phyloP scores from a whole-genome alignment of 2,329 filamentous ascomycete species.

The Alternaria hordeiaustralica region DNA sequence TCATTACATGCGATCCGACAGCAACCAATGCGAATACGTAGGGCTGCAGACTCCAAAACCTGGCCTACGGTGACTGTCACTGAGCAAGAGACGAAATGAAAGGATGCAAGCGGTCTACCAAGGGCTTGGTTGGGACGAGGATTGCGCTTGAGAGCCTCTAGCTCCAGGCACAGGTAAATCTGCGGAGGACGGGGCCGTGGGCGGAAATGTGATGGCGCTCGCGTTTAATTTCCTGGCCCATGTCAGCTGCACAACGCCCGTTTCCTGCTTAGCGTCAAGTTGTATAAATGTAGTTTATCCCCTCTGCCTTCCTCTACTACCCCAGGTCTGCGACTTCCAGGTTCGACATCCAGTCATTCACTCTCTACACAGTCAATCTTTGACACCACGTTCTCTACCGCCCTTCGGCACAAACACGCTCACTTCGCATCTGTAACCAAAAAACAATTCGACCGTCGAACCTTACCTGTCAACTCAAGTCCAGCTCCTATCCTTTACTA shows the following conservation, averaged over 20 bases:
- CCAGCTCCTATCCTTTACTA: conserved; percentile 13
- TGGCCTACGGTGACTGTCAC: conserved; percentile 4
- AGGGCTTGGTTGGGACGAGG: conserved; percentile 19
- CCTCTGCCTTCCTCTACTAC: conserved; percentile 23
- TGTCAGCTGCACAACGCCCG: conserved; percentile 21
- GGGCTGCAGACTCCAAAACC: conserved; percentile 19
- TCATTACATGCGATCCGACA: conserved; percentile 5
- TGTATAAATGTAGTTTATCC: conserved; percentile 37
- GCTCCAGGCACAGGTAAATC: conserved; percentile 31
- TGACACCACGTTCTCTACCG: conserved; percentile 42
- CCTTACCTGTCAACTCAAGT: conserved; percentile 19
- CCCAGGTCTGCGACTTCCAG: conserved; percentile 46
- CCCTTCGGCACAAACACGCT: conserved; percentile 37
- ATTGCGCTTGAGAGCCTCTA: conserved; percentile 25
- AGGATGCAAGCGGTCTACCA: conserved; percentile 31
- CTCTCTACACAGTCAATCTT: conserved; percentile 37
- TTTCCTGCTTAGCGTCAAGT: conserved; percentile 15
- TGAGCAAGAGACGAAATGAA: conserved; percentile 28
- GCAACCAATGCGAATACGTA: conserved; percentile 19
- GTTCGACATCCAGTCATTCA: conserved; percentile 38
- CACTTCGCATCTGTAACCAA: conserved; percentile 20
- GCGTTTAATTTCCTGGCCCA: conserved; percentile 32
- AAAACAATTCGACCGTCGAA: conserved; percentile 26
- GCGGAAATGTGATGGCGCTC: conserved; percentile 27
- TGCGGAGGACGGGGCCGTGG: conserved; percentile 32